Conservation (phyloP, 805 yeast species). For the Pichia deserticola region DNA sequence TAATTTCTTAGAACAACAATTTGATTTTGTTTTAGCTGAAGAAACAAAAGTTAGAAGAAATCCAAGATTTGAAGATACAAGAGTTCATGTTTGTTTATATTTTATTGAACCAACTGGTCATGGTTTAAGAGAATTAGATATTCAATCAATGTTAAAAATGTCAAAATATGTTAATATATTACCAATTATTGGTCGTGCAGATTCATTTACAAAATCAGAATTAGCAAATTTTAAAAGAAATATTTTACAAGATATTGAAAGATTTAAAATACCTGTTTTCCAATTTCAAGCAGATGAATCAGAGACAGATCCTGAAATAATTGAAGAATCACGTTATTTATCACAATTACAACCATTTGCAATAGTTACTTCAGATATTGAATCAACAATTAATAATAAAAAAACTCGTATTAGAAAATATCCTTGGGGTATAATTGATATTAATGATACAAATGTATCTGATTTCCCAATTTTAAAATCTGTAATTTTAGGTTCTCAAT, state of each 20-base stretch:
- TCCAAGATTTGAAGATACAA: conserved; percentile 70
- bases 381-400: conserved; percentile 42
- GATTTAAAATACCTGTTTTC: conserved; percentile 64
- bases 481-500: conserved; percentile 51
- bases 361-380: conserved; percentile 56
- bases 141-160: conserved; percentile 60
- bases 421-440: conserved; percentile 69
- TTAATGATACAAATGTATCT: conserved; percentile 42
- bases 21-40: conserved; percentile 72
- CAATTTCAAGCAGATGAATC: conserved; percentile 67
- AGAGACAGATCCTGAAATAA: conserved; percentile 53
- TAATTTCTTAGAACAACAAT: conserved; percentile 65
- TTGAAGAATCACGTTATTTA: conserved; percentile 59
- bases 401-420: conserved; percentile 54
- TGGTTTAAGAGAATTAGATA: conserved; percentile 68
- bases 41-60: conserved; percentile 83
- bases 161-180: conserved; percentile 68
- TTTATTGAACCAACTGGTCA: conserved; percentile 73
- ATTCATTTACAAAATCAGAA: conserved; percentile 59
- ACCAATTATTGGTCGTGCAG: conserved; percentile 67
- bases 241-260: conserved; percentile 55
- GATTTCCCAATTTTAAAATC: conserved; percentile 50
- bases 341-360: conserved; percentile 71
- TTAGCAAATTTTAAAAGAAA: conserved; percentile 51
- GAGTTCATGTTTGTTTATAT: conserved; percentile 68